A percentile compares a stretch with the other conserved stretches of the same genome.
Evolutionary conservation across 148 eudicot genomes (phyloP).

Genomic region (Cornus kousa): DNA sequence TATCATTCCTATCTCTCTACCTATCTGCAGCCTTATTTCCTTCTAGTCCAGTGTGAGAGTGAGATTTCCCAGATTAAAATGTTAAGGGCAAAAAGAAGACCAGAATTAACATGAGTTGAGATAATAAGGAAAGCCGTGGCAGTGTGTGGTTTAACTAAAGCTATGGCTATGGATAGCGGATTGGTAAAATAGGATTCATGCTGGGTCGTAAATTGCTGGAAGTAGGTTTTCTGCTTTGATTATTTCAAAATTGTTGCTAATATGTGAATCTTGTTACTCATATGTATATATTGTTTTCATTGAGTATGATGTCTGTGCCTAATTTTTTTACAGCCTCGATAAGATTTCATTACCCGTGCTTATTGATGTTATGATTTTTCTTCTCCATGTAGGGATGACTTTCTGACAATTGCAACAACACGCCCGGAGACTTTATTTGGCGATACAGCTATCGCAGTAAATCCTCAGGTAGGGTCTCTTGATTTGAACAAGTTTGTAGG

Average conservation of each 20-base stretch:
- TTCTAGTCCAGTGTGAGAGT: background rate
- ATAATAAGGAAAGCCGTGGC: no score
- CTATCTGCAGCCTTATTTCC: background rate
- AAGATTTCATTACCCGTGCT: background rate
- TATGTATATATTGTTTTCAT: background rate
- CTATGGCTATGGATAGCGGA: background rate
- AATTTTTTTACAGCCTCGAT: background rate
- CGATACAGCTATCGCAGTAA: conserved; percentile 93
- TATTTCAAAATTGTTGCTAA: background rate
- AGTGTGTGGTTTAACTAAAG: background rate
- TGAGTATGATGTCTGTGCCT: background rate
- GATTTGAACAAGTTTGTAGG: background rate
- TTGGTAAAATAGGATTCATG: background rate
- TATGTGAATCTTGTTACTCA: background rate
- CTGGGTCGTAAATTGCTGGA: background rate
- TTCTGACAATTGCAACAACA: conserved; percentile 86
- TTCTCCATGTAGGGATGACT: conserved; percentile 62
- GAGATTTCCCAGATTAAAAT: background rate
- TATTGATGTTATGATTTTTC: conserved; percentile 1
- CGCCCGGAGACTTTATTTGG: conserved; percentile 97
- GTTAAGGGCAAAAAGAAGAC: background rate
- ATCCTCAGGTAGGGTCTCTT: conserved; percentile 66
- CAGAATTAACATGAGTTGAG: background rate
- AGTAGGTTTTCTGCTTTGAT: background rate
- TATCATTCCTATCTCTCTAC: background rate